A percentile compares a stretch with the other conserved stretches of the same genome.
phyloP scores from a whole-genome alignment of 345 rosid genomes.

The Melaleuca quinquenervia region DNA sequence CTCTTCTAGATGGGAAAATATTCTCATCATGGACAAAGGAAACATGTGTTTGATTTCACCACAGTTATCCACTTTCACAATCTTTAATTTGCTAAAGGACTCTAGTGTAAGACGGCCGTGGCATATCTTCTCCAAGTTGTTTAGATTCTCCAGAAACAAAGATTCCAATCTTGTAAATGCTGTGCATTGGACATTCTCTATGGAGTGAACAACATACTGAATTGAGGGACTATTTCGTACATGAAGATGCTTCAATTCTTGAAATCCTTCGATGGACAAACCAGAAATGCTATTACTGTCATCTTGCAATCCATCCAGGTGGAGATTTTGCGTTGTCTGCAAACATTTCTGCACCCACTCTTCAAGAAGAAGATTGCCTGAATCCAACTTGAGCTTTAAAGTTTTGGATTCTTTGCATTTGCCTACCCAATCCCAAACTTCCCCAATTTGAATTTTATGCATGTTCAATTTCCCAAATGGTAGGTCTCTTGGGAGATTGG shows the following conservation, averaged over 20 bases:
- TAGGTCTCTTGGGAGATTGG: background rate
- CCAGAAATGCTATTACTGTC: background rate
- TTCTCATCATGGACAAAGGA: no score
- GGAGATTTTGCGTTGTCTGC: background rate
- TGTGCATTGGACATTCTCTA: no score
- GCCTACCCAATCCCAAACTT: no score
- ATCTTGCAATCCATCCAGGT: background rate
- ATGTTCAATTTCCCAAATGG: background rate
- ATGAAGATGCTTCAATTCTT: slow-evolving; percentile 8
- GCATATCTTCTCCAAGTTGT: slow-evolving; percentile 10
- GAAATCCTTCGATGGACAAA: slow-evolving; percentile 1
- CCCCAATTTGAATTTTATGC: background rate
- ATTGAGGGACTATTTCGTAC: background rate
- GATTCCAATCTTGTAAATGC: slow-evolving; percentile 14
- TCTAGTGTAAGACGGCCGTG: background rate
- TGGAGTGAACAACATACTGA: background rate
- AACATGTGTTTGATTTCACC: background rate
- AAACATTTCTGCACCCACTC: background rate
- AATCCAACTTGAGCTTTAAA: background rate
- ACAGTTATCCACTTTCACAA: background rate
- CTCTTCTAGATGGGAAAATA: no score
- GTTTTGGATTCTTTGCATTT: background rate
- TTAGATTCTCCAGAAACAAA: background rate
- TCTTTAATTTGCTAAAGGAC: background rate
- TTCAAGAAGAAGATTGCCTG: background rate